A percentile compares a stretch with the other conserved stretches of the same genome.
phyloP scores from a whole-genome alignment of 2,329 filamentous ascomycete species.

The Westerdykella ornata region DNA sequence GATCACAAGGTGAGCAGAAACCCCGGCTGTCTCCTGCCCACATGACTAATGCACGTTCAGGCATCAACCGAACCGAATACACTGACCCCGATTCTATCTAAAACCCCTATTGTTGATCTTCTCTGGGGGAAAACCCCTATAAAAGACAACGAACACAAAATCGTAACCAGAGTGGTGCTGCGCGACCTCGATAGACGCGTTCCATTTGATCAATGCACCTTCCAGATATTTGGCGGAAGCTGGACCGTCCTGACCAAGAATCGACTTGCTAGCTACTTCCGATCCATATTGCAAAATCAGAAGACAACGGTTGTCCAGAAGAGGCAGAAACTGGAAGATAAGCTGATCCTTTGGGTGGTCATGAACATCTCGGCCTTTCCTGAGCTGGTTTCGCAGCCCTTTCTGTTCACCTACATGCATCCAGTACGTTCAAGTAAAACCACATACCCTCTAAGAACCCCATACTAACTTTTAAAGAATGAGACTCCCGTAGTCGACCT shows the following conservation, averaged over 20 bases:
- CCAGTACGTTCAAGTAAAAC: constrained; percentile 5
- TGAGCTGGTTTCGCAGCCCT: constrained; percentile 4
- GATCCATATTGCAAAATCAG: neutral
- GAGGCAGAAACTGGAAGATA: constrained; percentile 1
- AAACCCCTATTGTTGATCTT: constrained; percentile 6
- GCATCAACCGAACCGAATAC: neutral
- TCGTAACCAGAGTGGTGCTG: constrained; percentile 5
- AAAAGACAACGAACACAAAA: neutral
- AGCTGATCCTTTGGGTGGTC: constrained; percentile 2
- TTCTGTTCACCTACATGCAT: constrained; percentile 12
- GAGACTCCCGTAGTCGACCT: constrained; percentile 1
- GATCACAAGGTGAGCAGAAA: neutral
- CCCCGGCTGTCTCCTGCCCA: neutral
- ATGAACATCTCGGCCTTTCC: neutral
- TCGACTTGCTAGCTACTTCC: neutral
- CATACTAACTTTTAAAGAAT: neutral
- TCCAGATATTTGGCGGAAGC: neutral
- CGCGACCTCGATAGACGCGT: constrained; percentile 9
- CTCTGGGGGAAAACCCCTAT: constrained; percentile 2
- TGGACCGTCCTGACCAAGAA: neutral
- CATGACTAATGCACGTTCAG: neutral
- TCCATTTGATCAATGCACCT: constrained; percentile 2
- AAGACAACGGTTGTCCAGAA: neutral
- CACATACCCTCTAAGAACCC: neutral
- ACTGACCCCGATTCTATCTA: neutral